Base-by-base conservation (phyloP, 2,329 filamentous ascomycete genomes). In the Macrophomina pseudophaseolina region DNA sequence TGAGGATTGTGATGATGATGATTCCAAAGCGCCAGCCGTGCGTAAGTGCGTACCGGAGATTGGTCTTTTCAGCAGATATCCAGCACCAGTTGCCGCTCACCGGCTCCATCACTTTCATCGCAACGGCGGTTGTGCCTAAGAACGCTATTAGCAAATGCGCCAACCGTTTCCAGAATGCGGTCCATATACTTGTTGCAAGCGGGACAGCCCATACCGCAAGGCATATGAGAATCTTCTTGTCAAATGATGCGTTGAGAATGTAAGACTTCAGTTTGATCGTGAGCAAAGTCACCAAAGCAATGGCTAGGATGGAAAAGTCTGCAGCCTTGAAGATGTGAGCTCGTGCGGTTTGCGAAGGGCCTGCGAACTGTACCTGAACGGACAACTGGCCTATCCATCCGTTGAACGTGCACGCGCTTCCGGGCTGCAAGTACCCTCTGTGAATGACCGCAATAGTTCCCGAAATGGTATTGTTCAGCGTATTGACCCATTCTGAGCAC, bases 71-170 rank as follows among this genome's bases (percentile, higher is more conserved):
- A 7, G 72, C 67, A 9, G 75, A 72, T 67, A 84, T 83, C 82
- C 82, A 84, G 71, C 82, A 83, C 81, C 82, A 84, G 67, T 83
- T 83, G 0, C 81, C 81, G 3, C 79, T 81, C 1, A 82, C 81
- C 38, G 79, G 78, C 4, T 73, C 76, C 65, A 78, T 76, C n/a
- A 71, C 67, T 9, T 66, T 33, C 53, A 66, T 51, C 1, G 44
- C 64, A 3, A 60, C 64, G 3, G 64, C 64, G 4, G 64, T 51
- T 6, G 53, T 66, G 44, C 64, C 64, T 66, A 11, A 9, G 5
- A 6, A 28, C 5, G 30, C 16, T 28, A 18, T 65, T 28, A 65
- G 63, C 30, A 18, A 14, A 48, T 33, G 52, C 28, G 48, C 51
- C 5, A 11, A 33, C 28, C n/a, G 14, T 18, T 64, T 6, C 23